These are phyloP conservation scores for Phallus indusiatus DNA, from an alignment of 768 basidiomycete species.

Conservation along the genomic window DNA sequence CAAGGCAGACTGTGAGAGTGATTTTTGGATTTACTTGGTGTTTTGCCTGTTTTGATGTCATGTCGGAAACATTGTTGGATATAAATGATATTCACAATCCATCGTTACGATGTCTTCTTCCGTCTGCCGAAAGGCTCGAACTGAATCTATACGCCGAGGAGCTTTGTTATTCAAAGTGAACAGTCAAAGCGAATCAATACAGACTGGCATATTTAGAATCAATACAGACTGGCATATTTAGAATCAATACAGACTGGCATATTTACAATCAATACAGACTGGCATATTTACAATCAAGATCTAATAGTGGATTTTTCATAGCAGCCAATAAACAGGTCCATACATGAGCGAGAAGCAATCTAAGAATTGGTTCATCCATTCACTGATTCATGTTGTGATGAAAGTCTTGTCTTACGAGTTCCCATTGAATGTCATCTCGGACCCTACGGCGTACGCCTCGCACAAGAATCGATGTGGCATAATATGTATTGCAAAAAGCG, in stretches of 20 bases:
- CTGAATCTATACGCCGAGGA: constrained; percentile 83
- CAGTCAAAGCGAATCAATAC: constrained; percentile 85
- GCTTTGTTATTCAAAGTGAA: constrained; percentile 98
- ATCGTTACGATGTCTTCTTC: constrained; percentile 87
- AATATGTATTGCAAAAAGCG: constrained; percentile 84
- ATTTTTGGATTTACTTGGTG: constrained; percentile 89
- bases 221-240: too few relatives aligned
- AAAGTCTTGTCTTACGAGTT: constrained; percentile 85
- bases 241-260: too few relatives aligned
- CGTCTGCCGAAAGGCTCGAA: constrained; percentile 75
- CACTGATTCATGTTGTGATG: constrained; percentile 80
- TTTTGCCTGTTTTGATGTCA: constrained; percentile 69
- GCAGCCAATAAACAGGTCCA: constrained; percentile 90
- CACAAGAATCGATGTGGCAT: constrained; percentile 75
- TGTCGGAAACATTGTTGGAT: constrained; percentile 79
- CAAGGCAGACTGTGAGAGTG: constrained; percentile 76
- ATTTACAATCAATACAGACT: too few relatives aligned
- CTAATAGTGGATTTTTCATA: constrained; percentile 74
- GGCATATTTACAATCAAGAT: constrained; percentile 75
- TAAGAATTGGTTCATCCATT: constrained; percentile 93
- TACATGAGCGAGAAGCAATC: constrained; percentile 98
- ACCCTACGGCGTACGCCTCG: constrained; percentile 69
- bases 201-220: too few relatives aligned
- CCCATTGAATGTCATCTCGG: constrained; percentile 92
- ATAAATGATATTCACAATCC: constrained; percentile 97